phyloP scores from a whole-genome alignment of 257 asterid species.

The Gardenia jasminoides region DNA sequence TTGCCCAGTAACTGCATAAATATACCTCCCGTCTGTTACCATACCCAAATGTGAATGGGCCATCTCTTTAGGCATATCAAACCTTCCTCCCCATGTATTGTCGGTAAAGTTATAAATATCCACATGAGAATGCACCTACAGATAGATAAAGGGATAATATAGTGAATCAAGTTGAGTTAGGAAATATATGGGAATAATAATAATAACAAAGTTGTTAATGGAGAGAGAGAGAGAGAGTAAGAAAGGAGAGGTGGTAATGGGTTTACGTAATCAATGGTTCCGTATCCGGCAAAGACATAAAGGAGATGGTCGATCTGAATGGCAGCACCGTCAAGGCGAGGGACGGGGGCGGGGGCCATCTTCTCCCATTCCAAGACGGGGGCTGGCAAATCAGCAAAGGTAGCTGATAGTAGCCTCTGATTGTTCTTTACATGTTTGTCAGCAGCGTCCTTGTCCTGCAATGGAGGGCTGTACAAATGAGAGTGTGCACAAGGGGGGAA shows the following conservation, averaged over 20 bases:
- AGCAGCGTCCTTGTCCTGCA: not conserved
- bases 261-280: constrained; percentile 77
- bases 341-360: constrained; percentile 86
- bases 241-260: too few relatives aligned
- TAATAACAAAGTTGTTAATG: too few relatives aligned
- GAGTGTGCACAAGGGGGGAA: not conserved
- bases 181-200: too few relatives aligned
- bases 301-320: constrained; percentile 80
- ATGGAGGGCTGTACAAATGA: constrained; percentile 1
- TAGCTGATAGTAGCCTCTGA: constrained; percentile 65
- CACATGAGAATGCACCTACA: constrained; percentile 92
- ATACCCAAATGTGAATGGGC: constrained; percentile 97
- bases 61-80: constrained; percentile 97
- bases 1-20: constrained; percentile 82
- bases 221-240: not conserved
- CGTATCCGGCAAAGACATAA: constrained; percentile 93
- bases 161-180: too few relatives aligned
- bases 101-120: constrained; percentile 82
- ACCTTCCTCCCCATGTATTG: constrained; percentile 90
- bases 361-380: constrained; percentile 84
- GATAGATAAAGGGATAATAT: not conserved
- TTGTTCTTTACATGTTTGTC: constrained; percentile 27
- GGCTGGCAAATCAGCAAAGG: constrained; percentile 87
- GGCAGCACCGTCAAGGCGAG: constrained; percentile 97
- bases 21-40: constrained; percentile 91